Percentiles rank a stretch among this genome's conserved stretches.
phyloP scores from a whole-genome alignment of 768 basidiomycete species.

The Mycena leptocephala region DNA sequence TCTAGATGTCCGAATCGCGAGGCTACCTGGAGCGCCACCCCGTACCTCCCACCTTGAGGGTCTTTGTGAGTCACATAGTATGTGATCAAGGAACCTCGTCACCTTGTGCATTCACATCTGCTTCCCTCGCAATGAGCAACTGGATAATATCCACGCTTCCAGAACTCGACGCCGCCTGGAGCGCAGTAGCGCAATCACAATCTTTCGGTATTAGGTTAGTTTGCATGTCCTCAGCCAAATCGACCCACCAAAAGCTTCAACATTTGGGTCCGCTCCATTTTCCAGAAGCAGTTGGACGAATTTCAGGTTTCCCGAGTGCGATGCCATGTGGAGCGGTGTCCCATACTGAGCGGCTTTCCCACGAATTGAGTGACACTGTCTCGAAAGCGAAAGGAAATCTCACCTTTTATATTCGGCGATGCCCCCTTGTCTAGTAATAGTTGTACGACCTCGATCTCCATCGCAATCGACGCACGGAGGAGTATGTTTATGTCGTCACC shows the following conservation, averaged over 20 bases:
- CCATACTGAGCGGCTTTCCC: background rate
- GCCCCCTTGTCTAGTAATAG: background rate
- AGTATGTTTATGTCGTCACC: background rate
- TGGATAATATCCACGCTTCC: background rate
- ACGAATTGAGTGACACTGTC: background rate
- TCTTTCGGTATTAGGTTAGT: background rate
- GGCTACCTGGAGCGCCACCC: background rate
- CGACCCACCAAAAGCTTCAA: background rate
- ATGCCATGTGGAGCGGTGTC: background rate
- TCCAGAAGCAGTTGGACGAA: background rate
- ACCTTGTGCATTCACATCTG: background rate
- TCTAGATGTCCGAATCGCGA: background rate
- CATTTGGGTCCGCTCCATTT: background rate
- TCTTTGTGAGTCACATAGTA: background rate
- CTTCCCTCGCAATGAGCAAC: background rate
- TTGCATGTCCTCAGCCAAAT: background rate
- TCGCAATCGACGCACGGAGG: background rate
- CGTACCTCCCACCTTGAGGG: background rate
- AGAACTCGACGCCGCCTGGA: background rate
- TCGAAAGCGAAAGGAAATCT: background rate
- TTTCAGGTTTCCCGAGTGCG: background rate
- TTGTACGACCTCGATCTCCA: background rate
- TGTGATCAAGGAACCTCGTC: background rate
- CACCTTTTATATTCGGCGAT: background rate
- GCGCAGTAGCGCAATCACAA: background rate